Conservation (phyloP, 2,329 filamentous ascomycete genomes). For the Aureobasidium sp. region DNA sequence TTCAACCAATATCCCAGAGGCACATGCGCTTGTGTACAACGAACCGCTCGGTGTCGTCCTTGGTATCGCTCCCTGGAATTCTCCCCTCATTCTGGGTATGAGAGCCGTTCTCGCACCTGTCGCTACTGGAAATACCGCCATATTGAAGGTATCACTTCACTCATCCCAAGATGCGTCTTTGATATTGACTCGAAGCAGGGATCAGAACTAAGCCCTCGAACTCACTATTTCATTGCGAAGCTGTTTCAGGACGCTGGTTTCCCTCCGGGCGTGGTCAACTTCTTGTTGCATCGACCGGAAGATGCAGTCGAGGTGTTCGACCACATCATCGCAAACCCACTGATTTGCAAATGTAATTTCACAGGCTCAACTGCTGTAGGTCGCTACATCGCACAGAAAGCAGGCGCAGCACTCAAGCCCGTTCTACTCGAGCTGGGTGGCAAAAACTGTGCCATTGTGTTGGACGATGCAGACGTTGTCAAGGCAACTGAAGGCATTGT, state of each 20-base stretch:
- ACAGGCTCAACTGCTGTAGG: constrained; percentile 70
- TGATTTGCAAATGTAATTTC: constrained; percentile 69
- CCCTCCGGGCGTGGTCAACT: constrained; percentile 66
- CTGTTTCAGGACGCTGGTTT: constrained; percentile 68
- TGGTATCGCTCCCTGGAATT: constrained; percentile 75
- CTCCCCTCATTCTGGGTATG: constrained; percentile 44
- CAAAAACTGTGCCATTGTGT: constrained; percentile 71
- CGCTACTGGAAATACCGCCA: constrained; percentile 63
- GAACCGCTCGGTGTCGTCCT: constrained; percentile 76
- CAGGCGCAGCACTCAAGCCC: constrained; percentile 71
- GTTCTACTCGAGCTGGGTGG: constrained; percentile 75
- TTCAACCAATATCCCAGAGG: too few species aligned
- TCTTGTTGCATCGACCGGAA: constrained; percentile 54
- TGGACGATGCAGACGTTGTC: constrained; percentile 71
- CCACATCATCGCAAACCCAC: constrained; percentile 58
- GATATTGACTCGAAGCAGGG: too few species aligned
- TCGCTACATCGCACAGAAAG: constrained; percentile 60
- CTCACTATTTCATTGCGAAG: constrained; percentile 55
- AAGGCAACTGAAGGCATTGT: constrained; percentile 62
- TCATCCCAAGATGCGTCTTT: too few species aligned
- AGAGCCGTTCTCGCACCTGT: constrained; percentile 36
- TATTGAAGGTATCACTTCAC: too few species aligned
- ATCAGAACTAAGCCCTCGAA: constrained; percentile 60
- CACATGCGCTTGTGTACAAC: too few species aligned
- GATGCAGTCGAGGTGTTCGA: constrained; percentile 62